Percentiles rank a stretch among this genome's conserved stretches.
phyloP scores from a whole-genome alignment of 306 rosid species.

The Sphenostylis stenocarpa region DNA sequence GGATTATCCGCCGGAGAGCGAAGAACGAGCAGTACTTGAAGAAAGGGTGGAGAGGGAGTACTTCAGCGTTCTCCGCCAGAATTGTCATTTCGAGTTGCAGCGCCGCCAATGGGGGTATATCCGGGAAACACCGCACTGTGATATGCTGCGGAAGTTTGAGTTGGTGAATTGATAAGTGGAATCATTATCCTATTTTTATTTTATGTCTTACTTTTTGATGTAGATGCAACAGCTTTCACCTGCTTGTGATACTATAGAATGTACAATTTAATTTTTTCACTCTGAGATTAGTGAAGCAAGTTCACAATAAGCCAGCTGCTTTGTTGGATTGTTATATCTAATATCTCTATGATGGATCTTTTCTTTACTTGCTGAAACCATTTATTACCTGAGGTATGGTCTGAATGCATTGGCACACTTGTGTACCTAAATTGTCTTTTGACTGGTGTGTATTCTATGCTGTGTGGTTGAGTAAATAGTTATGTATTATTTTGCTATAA shows the following conservation, averaged over 20 bases:
- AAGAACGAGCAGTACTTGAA: conserved; percentile 51
- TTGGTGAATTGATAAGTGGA: conserved; percentile 40
- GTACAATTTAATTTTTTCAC: conserved; percentile 37
- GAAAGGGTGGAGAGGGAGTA: conserved; percentile 74
- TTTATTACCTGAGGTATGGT: conserved; percentile 13
- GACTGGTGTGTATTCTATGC: background rate
- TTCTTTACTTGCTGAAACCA: background rate
- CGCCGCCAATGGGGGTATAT: conserved; percentile 92
- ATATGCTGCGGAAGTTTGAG: conserved; percentile 65
- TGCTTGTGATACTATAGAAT: conserved; percentile 39
- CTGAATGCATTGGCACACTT: conserved; percentile 12
- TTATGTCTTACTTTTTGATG: conserved; percentile 31
- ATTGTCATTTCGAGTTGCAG: conserved; percentile 79
- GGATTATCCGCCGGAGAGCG: conserved; percentile 54
- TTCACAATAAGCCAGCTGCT: conserved; percentile 39
- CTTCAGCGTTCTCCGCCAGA: conserved; percentile 67
- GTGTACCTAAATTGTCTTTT: conserved; percentile 3
- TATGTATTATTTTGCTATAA: background rate
- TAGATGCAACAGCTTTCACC: conserved; percentile 36
- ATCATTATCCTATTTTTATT: conserved; percentile 38
- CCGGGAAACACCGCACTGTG: conserved; percentile 91
- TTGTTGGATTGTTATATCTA: conserved; percentile 29
- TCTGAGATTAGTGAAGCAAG: conserved; percentile 34
- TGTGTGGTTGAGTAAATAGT: background rate
- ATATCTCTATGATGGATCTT: background rate